These are phyloP conservation scores for Gentiana straminea DNA, from an alignment of 257 asterid genomes.

Conservation along the genomic window DNA sequence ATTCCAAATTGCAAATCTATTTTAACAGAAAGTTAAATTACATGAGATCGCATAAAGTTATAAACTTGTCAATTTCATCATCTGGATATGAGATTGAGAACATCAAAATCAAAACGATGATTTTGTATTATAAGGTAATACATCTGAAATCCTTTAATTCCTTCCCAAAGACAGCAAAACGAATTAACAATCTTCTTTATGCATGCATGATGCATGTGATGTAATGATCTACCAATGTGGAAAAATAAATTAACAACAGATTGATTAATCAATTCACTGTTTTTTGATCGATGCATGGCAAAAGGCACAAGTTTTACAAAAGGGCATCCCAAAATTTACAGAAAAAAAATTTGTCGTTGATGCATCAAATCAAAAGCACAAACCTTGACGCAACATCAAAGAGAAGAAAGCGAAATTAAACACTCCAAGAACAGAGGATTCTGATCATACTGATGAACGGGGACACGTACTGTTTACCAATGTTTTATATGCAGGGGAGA, in stretches of 20 bases:
- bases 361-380: background rate
- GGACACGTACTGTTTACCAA: background rate
- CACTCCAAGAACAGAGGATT: slow-evolving; percentile 2
- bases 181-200: too few species aligned
- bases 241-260: background rate
- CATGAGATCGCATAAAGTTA: background rate
- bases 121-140: too few species aligned
- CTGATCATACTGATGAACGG: background rate
- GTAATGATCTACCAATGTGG: background rate
- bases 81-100: background rate
- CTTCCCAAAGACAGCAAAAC: too few species aligned
- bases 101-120: too few species aligned
- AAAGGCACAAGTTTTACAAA: background rate
- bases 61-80: background rate
- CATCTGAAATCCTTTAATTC: too few species aligned
- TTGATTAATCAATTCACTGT: background rate
- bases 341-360: background rate
- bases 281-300: background rate
- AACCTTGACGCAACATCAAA: background rate
- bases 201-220: background rate
- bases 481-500: slow-evolving; percentile 2
- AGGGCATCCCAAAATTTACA: too few species aligned
- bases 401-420: background rate
- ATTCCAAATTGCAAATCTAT: background rate
- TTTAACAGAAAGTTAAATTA: background rate